Base-by-base conservation (phyloP, 805 yeast species). In the Metschnikowia rubicola region DNA sequence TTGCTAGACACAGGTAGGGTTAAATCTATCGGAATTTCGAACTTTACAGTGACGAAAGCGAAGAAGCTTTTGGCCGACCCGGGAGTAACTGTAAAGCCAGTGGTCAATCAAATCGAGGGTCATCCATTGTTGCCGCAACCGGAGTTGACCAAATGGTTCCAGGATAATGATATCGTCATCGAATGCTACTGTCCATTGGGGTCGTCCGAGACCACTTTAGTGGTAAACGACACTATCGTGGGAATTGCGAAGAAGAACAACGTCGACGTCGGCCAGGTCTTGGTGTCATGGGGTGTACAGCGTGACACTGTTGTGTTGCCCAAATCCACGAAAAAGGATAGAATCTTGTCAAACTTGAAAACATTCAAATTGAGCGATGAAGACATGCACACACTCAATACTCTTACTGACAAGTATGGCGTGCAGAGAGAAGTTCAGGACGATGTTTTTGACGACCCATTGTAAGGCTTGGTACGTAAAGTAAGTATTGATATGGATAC, bases 271-370 rank as follows among this genome's bases (percentile, higher is more conserved):
- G 59, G 53, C n/a, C 57, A 53, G 41, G 54, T 55, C 28, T 44
- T 54, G 46, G 39, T 54, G 13, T 52, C 58, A 9, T 55, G 59
- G 59, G 55, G 55, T 10, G 55, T 55, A 30, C 58, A 54, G 43
- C 42, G 59, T 30, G 50, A 55, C 32, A 54, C 56, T 8, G 46
- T 54, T 6, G 57, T 55, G 34, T 54, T 55, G 59, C 59, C 59
- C 33, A 55, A 55, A 44, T 48, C 55, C n/a, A 50, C 49, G 11
- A 49, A 47, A n/a, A 67, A 63, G 38, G 54, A 65, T 10, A 61
- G 75, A 60, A 60, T 72, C 51, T 55, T 65, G 52, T 56, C 68
- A 37, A 67, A 74, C 60, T 59, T 68, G 53, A 58, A 69, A 52
- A 68, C 74, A 10, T 56, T 70, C 43, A 52, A 41, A 15, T 65